A percentile compares a stretch with the other conserved stretches of the same genome.
These are phyloP conservation scores for Infundibulicybe gibba DNA, from an alignment of 768 basidiomycete species.

Conservation along the genomic window DNA sequence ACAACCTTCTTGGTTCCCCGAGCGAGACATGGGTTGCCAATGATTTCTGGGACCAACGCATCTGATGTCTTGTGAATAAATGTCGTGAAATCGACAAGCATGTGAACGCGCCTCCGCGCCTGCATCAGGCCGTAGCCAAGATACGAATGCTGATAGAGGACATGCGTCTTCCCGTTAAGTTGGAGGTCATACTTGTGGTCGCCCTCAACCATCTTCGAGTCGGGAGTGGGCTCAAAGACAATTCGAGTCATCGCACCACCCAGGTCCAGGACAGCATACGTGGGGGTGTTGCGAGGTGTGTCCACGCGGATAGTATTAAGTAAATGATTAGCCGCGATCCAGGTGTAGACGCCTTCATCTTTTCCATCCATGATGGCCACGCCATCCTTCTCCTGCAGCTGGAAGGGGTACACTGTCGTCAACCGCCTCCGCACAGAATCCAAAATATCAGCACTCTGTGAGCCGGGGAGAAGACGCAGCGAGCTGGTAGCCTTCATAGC, in stretches of 20 bases:
- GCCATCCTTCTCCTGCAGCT: slow-evolving; percentile 43
- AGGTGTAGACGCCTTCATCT: slow-evolving; percentile 97
- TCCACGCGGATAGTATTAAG: slow-evolving; percentile 66
- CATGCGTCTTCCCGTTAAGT: slow-evolving; percentile 68
- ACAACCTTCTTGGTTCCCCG: slow-evolving; percentile 60
- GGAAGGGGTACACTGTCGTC: slow-evolving; percentile 63
- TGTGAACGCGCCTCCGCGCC: slow-evolving; percentile 81
- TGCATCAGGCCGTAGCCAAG: slow-evolving; percentile 95
- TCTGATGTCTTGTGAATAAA: slow-evolving; percentile 29
- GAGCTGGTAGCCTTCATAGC: slow-evolving; percentile 94
- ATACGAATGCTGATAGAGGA: slow-evolving; percentile 96
- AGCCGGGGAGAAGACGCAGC: slow-evolving; percentile 62
- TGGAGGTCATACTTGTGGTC: slow-evolving; percentile 88
- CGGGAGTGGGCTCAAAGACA: slow-evolving; percentile 78
- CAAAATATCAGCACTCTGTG: slow-evolving; percentile 68
- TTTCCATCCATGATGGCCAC: slow-evolving; percentile 93
- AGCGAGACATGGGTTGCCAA: slow-evolving; percentile 84
- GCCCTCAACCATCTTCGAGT: slow-evolving; percentile 56
- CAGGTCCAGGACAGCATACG: slow-evolving; percentile 91
- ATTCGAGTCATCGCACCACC: slow-evolving; percentile 98
- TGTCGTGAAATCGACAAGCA: slow-evolving; percentile 84
- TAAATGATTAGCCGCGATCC: slow-evolving; percentile 97
- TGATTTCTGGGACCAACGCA: slow-evolving; percentile 9
- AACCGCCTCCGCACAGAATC: slow-evolving; percentile 65
- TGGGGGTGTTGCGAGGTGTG: slow-evolving; percentile 36